Base-by-base conservation (phyloP, 2,329 filamentous ascomycete genomes). In the Emericellopsis atlantica region DNA sequence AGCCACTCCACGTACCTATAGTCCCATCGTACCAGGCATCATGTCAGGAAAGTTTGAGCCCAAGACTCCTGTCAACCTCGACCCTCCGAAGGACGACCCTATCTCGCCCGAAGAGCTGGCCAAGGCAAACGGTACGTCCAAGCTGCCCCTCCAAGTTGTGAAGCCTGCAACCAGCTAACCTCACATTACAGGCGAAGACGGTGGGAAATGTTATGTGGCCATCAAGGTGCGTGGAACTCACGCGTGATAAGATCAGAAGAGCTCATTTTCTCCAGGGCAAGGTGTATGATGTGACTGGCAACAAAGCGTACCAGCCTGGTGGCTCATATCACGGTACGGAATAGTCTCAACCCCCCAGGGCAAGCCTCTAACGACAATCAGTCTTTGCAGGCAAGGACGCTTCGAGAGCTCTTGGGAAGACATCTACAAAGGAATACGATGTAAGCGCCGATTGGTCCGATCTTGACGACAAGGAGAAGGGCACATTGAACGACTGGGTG, bases 331-430 rank as follows among this genome's bases (percentile, higher is more conserved):
- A 85, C 52, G 84, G 92, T 95, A 69, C 54, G 72, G 62, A 21
- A 9, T 21, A 5, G 31, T 12, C 14, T 15, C 9, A 15, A 40
- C 35, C 11, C 39, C n/a, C 6, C 16, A 6, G 5, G 8, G 11
- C 6, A 12, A 21, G 6, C 6, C 24, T n/a, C 10, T 16, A 21
- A 23, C 5, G 9, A 18, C 7, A 24, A 24, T 18, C 29, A 98
- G 92, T 95, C 16, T 98, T 98, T 57, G 84, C 87, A 3, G 92
- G 92, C 46, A 94, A 94, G 57, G 93, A 98, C 55, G 84, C 92
- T 22, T 96, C 92, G n/a, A 79, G 87, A 46, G 92, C 88, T 6
- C 74, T 98, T 2, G 92, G 79, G 10, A 81, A 80, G 59, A 92
- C 87, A 1, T 95, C 88, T 7, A 79, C 89, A 39, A 93, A 95